These are phyloP conservation scores for Staphylotrichum tortipilum DNA, from an alignment of 495 filamentous ascomycete genomes.

Conservation along the genomic window DNA sequence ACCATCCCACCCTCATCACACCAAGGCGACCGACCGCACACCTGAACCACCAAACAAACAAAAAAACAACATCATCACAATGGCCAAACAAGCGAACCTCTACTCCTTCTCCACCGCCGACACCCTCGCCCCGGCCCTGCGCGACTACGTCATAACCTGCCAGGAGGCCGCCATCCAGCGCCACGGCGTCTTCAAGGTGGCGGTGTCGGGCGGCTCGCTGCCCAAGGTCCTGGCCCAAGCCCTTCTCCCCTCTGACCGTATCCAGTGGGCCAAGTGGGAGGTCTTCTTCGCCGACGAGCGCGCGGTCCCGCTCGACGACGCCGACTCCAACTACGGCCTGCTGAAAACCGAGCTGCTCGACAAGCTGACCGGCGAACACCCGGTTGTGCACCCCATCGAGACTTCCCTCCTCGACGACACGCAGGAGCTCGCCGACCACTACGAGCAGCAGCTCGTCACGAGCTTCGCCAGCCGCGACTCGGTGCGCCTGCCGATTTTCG, in stretches of 20 bases:
- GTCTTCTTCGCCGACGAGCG: constrained; percentile 99
- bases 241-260: constrained; percentile 61
- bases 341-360: constrained; percentile 78
- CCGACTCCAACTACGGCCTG: constrained; percentile 87
- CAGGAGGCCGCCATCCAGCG: constrained; percentile 72
- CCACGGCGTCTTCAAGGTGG: constrained; percentile 80
- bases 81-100: constrained; percentile 74
- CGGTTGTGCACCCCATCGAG: constrained; percentile 73
- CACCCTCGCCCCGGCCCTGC: constrained; percentile 62
- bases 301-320: constrained; percentile 80
- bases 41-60: background rate
- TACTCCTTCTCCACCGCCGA: constrained; percentile 65
- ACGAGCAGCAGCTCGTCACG: constrained; percentile 79
- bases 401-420: constrained; percentile 62
- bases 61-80: constrained; percentile 30
- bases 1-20: background rate
- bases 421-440: constrained; percentile 87
- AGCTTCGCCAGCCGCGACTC: constrained; percentile 78
- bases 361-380: constrained; percentile 68
- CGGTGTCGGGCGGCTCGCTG: constrained; percentile 88
- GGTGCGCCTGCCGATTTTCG: constrained; percentile 88
- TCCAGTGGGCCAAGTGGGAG: constrained; percentile 83
- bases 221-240: constrained; percentile 74
- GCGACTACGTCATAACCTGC: constrained; percentile 67
- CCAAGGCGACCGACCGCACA: background rate